Conservation (phyloP, 129 eudicot genomes). For the Helianthus annuus region HanXRQr2.0-SUNRISE NC_035445.2:142890909-142891408, state of each 20-base stretch:
- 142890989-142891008: constrained; percentile 31
- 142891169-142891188: constrained; percentile 16
- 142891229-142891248: neutral
- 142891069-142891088: constrained; percentile 15
- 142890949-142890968: constrained; percentile 26
- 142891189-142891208: constrained; percentile 4
- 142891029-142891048: constrained; percentile 90
- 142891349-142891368: too few relatives aligned
- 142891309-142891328: too few relatives aligned
- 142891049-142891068: constrained; percentile 39
- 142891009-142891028: constrained; percentile 45
- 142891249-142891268: too few relatives aligned
- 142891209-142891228: neutral
- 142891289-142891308: too few relatives aligned
- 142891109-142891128: neutral
- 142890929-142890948: too few relatives aligned
- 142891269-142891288: too few relatives aligned
- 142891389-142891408: too few relatives aligned
- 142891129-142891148: neutral
- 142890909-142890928: too few relatives aligned
- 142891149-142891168: constrained; percentile 35
- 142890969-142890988: constrained; percentile 46
- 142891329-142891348: too few relatives aligned
- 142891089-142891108: neutral
- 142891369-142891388: too few relatives aligned